phyloP scores from a whole-genome alignment of 768 basidiomycete genomes.

The Hygrophoropsis aurantiaca region DNA sequence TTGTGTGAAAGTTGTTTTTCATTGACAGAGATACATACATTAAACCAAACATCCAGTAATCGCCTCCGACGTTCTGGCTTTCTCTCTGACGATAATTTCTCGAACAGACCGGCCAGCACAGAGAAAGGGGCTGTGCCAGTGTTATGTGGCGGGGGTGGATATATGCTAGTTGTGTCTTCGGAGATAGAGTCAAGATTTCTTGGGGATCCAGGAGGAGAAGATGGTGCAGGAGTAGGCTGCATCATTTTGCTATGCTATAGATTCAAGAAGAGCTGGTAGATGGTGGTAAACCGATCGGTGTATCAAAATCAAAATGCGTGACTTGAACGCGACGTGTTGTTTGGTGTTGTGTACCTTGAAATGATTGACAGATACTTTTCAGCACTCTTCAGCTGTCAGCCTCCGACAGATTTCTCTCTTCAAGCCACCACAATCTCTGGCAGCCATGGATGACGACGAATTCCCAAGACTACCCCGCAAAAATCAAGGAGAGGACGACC shows the following conservation, averaged over 20 bases:
- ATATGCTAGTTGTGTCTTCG: slow-evolving; percentile 33
- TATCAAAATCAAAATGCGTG: too few species aligned
- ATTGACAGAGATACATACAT: slow-evolving; percentile 45
- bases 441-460: slow-evolving; percentile 20
- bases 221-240: slow-evolving; percentile 68
- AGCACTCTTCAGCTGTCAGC: background rate
- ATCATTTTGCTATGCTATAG: slow-evolving; percentile 37
- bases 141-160: slow-evolving; percentile 64
- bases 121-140: slow-evolving; percentile 68
- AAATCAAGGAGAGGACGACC: slow-evolving; percentile 40
- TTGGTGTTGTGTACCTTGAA: too few species aligned
- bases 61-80: slow-evolving; percentile 74
- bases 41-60: slow-evolving; percentile 76
- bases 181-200: slow-evolving; percentile 3
- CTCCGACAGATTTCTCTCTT: background rate
- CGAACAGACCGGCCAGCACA: slow-evolving; percentile 69
- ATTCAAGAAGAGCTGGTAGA: too few species aligned
- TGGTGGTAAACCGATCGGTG: too few species aligned
- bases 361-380: background rate
- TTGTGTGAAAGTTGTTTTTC: slow-evolving; percentile 11
- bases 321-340: too few species aligned
- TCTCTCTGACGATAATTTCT: slow-evolving; percentile 68
- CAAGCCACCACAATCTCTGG: slow-evolving; percentile 13
- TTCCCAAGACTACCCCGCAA: slow-evolving; percentile 28
- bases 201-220: slow-evolving; percentile 56